A percentile compares a stretch with the other conserved stretches of the same genome.
Evolutionary conservation across 139 green algal species (phyloP).

Genomic region (Chlorella sp.): DNA sequence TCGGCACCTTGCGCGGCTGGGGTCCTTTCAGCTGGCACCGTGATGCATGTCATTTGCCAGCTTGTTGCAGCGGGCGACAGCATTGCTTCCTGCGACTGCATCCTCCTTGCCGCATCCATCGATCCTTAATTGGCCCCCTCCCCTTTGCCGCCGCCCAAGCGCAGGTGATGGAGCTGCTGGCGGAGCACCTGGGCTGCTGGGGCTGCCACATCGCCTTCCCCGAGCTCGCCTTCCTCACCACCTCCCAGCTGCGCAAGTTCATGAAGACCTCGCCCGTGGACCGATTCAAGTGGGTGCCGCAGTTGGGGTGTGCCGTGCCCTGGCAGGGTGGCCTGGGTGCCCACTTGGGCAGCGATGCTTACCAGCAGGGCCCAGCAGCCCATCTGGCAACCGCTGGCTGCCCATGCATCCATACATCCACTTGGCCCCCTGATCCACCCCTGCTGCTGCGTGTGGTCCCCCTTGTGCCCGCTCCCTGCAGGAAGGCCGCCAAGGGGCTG

Average conservation of each 20-base stretch:
- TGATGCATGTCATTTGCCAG: too few relatives aligned
- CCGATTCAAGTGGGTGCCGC: conserved; percentile 60
- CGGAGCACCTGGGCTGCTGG: conserved; percentile 84
- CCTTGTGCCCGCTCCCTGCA: background rate
- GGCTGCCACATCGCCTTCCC: conserved; percentile 83
- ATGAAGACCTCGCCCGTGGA: conserved; percentile 80
- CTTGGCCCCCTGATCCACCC: too few relatives aligned
- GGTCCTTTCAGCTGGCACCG: background rate
- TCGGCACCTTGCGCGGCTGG: background rate
- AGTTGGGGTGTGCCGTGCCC: background rate
- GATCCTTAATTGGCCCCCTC: background rate
- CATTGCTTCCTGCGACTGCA: background rate
- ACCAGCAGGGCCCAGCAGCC: background rate
- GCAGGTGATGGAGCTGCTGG: conserved; percentile 82
- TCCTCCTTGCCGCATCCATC: background rate
- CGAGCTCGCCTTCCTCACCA: conserved; percentile 82
- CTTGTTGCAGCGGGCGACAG: too few relatives aligned
- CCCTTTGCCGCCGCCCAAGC: background rate
- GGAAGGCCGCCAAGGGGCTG: conserved; percentile 44
- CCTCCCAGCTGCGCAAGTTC: conserved; percentile 79
- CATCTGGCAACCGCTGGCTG: too few relatives aligned
- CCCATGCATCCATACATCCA: background rate
- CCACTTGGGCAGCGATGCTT: background rate
- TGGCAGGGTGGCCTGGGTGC: background rate
- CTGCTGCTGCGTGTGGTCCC: too few relatives aligned